A percentile compares a stretch with the other conserved stretches of the same genome.
Evolutionary conservation across 805 yeast species (phyloP).

Genomic region (Cyberlindnera japonica): DNA sequence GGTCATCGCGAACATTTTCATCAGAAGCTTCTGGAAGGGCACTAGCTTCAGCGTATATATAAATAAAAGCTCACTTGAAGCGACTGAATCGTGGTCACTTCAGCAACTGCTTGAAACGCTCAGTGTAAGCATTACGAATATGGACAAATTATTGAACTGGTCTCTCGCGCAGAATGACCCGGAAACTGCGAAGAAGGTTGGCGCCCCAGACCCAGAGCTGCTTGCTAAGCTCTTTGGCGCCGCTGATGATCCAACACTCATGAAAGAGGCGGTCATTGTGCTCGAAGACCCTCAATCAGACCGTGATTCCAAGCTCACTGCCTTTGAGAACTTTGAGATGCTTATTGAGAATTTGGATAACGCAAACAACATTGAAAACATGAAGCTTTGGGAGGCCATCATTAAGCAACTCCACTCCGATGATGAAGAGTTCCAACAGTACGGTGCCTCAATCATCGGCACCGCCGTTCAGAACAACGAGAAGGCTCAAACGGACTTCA

Average conservation of each 20-base stretch:
- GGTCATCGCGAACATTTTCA: slow-evolving; percentile 2
- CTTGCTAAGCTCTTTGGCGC: slow-evolving; percentile 72
- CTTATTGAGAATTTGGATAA: slow-evolving; percentile 89
- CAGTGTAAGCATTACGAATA: slow-evolving; percentile 25
- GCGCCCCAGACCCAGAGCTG: slow-evolving; percentile 75
- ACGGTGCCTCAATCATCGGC: slow-evolving; percentile 74
- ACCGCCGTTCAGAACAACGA: slow-evolving; percentile 92
- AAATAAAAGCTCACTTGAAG: background rate
- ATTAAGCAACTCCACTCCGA: slow-evolving; percentile 48
- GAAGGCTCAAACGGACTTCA: slow-evolving; percentile 64
- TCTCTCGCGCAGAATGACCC: slow-evolving; percentile 80
- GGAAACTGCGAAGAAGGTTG: slow-evolving; percentile 58
- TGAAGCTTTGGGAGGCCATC: slow-evolving; percentile 76
- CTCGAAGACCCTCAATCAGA: slow-evolving; percentile 55
- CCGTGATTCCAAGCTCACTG: slow-evolving; percentile 61
- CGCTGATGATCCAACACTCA: slow-evolving; percentile 84
- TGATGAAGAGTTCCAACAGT: slow-evolving; percentile 43
- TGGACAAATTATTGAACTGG: slow-evolving; percentile 94
- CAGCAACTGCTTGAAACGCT: background rate
- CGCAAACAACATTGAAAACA: slow-evolving; percentile 84
- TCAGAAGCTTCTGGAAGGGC: slow-evolving; percentile 5
- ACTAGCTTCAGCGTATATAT: too few relatives aligned
- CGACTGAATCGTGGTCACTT: too few relatives aligned
- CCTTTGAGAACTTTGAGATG: slow-evolving; percentile 91
- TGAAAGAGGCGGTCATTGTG: slow-evolving; percentile 71